Percentiles rank a stretch among this genome's conserved stretches.
Conservation (phyloP, 2,329 filamentous ascomycete genomes). For the Coniochaeta hoffmannii region DNA sequence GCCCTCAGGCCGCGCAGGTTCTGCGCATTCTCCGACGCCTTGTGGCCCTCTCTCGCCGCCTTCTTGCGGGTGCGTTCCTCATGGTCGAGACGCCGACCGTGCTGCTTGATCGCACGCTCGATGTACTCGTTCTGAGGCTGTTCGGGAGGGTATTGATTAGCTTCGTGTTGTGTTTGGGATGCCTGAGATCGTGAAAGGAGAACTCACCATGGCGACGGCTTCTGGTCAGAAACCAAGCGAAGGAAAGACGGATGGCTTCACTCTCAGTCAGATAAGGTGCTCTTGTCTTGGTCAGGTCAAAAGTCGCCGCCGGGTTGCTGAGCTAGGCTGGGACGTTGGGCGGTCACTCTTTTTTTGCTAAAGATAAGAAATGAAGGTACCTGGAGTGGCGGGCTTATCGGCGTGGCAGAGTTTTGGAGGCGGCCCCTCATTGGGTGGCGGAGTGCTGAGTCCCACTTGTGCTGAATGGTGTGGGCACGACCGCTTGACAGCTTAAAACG, state of each 20-base stretch:
- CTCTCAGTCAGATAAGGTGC: background rate
- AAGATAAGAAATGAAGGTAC: background rate
- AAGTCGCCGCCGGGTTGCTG: too few relatives aligned
- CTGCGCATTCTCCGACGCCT: constrained; percentile 82
- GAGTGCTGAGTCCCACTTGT: background rate
- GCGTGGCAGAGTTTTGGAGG: constrained; percentile 1
- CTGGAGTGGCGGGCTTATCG: background rate
- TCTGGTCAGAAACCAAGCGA: background rate
- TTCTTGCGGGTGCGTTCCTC: constrained; percentile 87
- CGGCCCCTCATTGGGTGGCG: background rate
- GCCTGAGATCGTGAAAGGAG: background rate
- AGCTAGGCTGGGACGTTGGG: too few relatives aligned
- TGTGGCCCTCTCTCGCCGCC: constrained; percentile 80
- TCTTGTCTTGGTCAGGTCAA: too few relatives aligned
- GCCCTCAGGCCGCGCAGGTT: constrained; percentile 86
- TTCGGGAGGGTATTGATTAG: constrained; percentile 7
- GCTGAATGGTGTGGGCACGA: background rate
- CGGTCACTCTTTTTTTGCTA: background rate
- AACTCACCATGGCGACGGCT: background rate
- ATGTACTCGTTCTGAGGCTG: constrained; percentile 82
- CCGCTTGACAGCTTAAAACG: background rate
- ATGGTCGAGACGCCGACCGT: constrained; percentile 58
- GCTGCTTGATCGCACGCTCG: constrained; percentile 41
- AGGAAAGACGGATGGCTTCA: background rate
- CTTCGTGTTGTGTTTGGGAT: background rate